Evolutionary conservation across 768 basidiomycete genomes (phyloP).

Genomic region (Gymnopilus junonius): DNA sequence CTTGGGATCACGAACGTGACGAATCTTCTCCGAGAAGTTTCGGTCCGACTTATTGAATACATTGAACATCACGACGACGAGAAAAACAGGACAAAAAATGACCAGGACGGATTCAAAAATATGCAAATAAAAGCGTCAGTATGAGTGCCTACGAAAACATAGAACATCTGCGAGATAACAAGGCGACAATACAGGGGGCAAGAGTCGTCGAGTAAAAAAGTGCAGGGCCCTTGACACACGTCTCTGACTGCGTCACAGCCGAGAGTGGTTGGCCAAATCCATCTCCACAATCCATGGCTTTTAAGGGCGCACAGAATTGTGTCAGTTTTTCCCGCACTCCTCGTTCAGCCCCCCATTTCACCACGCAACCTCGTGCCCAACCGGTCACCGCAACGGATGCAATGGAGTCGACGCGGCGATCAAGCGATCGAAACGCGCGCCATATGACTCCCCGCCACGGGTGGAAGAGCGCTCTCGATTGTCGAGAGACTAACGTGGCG

Average conservation of each 20-base stretch:
- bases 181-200: conserved; percentile 62
- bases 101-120: conserved; percentile 36
- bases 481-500: conserved; percentile 75
- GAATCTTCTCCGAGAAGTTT: conserved; percentile 85
- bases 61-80: conserved; percentile 14
- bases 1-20: conserved; percentile 86
- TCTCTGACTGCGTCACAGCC: conserved; percentile 74
- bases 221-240: conserved; percentile 61
- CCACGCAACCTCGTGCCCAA: conserved; percentile 88
- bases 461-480: conserved; percentile 84
- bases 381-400: conserved; percentile 68
- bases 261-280: conserved; percentile 57
- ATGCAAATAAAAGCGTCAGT: conserved; percentile 73
- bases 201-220: conserved; percentile 60
- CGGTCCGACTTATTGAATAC: conserved; percentile 80
- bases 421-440: conserved; percentile 94
- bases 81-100: conserved; percentile 10
- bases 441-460: conserved; percentile 63
- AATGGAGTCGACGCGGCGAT: conserved; percentile 79
- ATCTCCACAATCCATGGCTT: conserved; percentile 39
- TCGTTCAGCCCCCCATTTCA: conserved; percentile 99
- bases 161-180: conserved; percentile 28
- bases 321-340: conserved; percentile 75
- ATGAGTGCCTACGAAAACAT: conserved; percentile 44
- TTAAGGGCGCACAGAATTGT: conserved; percentile 36